Evolutionary conservation across 129 eudicot species (phyloP), one percentile per base, ranked within the genome.

Genomic region (Centella asiatica): DNA sequence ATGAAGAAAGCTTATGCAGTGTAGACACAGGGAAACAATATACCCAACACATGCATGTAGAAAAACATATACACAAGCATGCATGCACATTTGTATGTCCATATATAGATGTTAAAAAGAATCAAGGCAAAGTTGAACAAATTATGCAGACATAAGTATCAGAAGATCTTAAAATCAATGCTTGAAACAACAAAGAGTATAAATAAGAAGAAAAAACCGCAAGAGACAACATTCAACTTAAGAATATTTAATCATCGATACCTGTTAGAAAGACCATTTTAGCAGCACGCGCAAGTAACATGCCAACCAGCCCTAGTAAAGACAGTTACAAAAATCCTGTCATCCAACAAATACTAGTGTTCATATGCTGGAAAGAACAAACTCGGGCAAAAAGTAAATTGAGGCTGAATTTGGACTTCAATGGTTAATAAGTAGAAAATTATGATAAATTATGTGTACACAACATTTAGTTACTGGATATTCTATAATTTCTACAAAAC

Each of bases 251-350:
- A 24, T 4, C n/a, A 58, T 11, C 12, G n/a, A 22, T 55, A 55
- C 63, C 63, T 33, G 63, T 58, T 4, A 58, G 63, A 6, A 58
- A 58, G 68, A 90, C 86, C 44, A 74, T 71, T 57, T 81, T 77
- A 62, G 94, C 95, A 79, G 65, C 94, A 27, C 83, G 80, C 36
- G 98, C 95, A 67, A 90, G 94, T 57, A 87, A 77, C 74, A 90
- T 81, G 56, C 98, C 94, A 45, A 84, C 95, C 77, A 90, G 80
- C 62, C 95, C 98, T 90, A 90, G 62, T 20, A 76, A 62, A 83
- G 51, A 64, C 57, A 77, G 34, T n/a, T 42, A 33, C 54, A 26
- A 46, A 57, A 65, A 37, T 19, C 64, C 27, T 59, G 65, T 66
- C 73, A 69, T 8, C 37, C 49, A 36, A 55, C 19, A 27, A 67